These are phyloP conservation scores for Leptographium flavum DNA, from an alignment of 2,329 filamentous ascomycete genomes.

Conservation along the genomic window DNA sequence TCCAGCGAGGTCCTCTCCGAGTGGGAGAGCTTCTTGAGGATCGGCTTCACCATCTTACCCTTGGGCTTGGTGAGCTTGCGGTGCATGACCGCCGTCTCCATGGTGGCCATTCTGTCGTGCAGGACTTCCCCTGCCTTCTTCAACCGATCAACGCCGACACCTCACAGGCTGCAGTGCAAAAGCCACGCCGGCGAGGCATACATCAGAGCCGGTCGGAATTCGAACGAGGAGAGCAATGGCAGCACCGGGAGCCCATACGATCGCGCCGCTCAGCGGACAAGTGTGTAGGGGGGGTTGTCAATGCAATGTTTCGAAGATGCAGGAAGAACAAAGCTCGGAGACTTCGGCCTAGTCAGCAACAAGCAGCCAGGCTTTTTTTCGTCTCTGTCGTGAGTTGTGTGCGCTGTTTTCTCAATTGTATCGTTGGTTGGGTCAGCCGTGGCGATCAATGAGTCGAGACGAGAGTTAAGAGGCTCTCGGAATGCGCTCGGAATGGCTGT, in stretches of 20 bases:
- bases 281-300: background rate
- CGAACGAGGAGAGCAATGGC: background rate
- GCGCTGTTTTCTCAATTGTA: background rate
- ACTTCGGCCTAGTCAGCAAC: background rate
- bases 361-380: background rate
- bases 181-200: background rate
- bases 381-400: too few species aligned
- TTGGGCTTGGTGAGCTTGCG: constrained; percentile 31
- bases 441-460: background rate
- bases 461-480: too few species aligned
- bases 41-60: constrained; percentile 42
- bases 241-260: background rate
- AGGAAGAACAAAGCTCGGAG: background rate
- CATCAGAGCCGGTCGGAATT: background rate
- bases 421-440: background rate
- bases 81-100: constrained; percentile 14
- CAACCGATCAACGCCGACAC: background rate
- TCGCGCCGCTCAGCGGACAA: background rate
- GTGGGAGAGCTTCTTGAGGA: constrained; percentile 43
- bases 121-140: too few species aligned
- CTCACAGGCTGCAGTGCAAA: background rate
- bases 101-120: constrained; percentile 1
- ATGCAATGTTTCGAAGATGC: too few species aligned
- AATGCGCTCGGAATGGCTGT: background rate
- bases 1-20: constrained; percentile 51